Base-by-base conservation (phyloP, 2,329 filamentous ascomycete species). In the Aspergillus flavus region DNA sequence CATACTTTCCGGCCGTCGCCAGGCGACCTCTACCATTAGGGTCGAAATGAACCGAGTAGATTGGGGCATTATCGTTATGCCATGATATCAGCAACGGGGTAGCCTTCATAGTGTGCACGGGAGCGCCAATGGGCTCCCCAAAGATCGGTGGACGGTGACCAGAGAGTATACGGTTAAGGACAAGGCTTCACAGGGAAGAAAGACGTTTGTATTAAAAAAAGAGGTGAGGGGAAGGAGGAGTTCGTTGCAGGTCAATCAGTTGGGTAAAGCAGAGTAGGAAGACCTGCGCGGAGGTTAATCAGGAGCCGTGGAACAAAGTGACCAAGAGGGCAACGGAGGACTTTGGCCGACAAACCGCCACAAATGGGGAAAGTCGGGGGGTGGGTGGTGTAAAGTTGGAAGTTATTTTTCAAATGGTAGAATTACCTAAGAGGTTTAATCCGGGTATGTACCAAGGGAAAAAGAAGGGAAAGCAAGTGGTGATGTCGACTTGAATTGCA, bases 21-120 rank as follows among this genome's bases (percentile, higher is more conserved):
- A 99, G 83, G 73, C 95, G 89, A 59, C 93, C 93, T 79, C 95
- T 97, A 68, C 93, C 93, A 75, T 92, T 86, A 55, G 92, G 92
- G 77, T 99, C 94, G 77, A 98, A 99, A 79, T 98, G 94, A 71
- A 93, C 93, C 50, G 94, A 97, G 82, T 98, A 99, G 77, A 99
- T 94, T 63, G 95, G 95, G 72, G 92, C 89, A 81, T 96, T 97
- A 76, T 97, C 92, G 79, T 97, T 92, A 81, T 99, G 96, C 95
- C 95, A 99, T 84, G 96, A 93, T 82, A 99, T 94, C 76, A 98
- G 94, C 71, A 99, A 86, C 72, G 95, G 94, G 75, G 93, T 90
- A 76, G 93, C 94, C 87, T 96, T 98, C 95, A 99, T 99, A 77
- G 79, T 75, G 75, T 69, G 64, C 68, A 68, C 66, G 67, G 64